Base-by-base conservation (phyloP, 179 eudicot genomes). In the Amaranthus tricolor region DNA sequence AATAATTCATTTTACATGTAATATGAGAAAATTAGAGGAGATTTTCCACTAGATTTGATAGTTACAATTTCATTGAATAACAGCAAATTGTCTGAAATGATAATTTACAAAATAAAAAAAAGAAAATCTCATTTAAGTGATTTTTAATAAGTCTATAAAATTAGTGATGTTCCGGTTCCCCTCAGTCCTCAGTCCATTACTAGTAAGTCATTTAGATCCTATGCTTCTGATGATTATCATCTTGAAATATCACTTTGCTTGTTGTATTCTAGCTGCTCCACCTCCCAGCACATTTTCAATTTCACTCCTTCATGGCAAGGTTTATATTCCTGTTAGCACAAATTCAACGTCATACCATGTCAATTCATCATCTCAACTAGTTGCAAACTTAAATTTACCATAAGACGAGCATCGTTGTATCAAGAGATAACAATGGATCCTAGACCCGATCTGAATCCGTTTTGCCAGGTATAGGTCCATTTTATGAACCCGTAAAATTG, bases 251-350 rank as follows among this genome's bases (percentile, higher is more conserved):
- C 87, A 65, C 74, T 81, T 6, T 81, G 43, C 57, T 77, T 85
- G 15, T 83, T 58, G 81, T 83, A 90, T 47, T 87, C 90, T 52
- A 90, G 86, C 85, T 84, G 96, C 84, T 94, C 98, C 78, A 74
- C 86, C 82, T 92, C 92, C 96, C 96, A 90, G 85, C 86, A 85
- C 79, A 85, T 62, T 72, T 89, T 90, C 31, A 94, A 72, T n/a
- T 92, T 89, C 19, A 86, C 96, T 71, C 92, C 75, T 79, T 94
- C 96, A 70, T 89, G 98, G 57, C 96, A 76, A 40, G 96, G 92
- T 5, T 74, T 84, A 64, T 90, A 92, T 55, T 92, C 97, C 97
- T 92, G 10, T 31, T 16, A 77, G n/a, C 48, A 76, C 7, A 53
- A 54, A 54, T 50, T 44, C 45, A 7, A 31, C 40, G 40, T 69